Conservation (phyloP, 2,329 filamentous ascomycete genomes). For the Sporothrix phasma region DNA sequence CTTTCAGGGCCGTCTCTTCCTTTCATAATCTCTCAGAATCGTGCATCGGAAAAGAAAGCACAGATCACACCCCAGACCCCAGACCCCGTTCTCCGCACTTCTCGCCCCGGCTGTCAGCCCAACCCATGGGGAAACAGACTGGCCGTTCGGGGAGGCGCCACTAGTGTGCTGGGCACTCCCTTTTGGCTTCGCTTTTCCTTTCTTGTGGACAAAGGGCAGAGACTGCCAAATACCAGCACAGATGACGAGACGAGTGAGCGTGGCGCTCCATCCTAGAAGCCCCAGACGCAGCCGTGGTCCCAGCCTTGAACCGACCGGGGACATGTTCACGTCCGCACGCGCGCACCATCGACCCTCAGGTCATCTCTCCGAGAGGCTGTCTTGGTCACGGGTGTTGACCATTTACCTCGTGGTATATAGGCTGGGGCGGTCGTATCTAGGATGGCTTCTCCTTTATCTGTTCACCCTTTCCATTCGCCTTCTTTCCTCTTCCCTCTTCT, state of each 20-base stretch:
- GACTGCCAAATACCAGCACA: neutral
- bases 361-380: neutral
- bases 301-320: neutral
- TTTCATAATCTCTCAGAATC: neutral
- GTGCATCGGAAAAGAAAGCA: neutral
- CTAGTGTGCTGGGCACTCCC: neutral
- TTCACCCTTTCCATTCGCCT: too few species aligned
- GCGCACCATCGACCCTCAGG: neutral
- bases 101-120: neutral
- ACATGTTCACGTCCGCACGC: neutral
- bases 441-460: too few species aligned
- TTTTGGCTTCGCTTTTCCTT: neutral
- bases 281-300: neutral
- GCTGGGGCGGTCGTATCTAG: neutral
- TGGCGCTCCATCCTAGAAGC: neutral
- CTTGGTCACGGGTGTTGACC: neutral
- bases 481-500: too few species aligned
- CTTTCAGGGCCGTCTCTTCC: neutral
- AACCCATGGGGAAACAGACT: conserved; percentile 2
- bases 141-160: neutral
- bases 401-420: conserved; percentile 1
- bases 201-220: neutral
- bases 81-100: neutral
- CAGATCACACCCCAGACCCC: neutral
- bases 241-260: neutral